Evolutionary conservation across 2,329 filamentous ascomycete species (phyloP).

Genomic region (Lojkania enalia): DNA sequence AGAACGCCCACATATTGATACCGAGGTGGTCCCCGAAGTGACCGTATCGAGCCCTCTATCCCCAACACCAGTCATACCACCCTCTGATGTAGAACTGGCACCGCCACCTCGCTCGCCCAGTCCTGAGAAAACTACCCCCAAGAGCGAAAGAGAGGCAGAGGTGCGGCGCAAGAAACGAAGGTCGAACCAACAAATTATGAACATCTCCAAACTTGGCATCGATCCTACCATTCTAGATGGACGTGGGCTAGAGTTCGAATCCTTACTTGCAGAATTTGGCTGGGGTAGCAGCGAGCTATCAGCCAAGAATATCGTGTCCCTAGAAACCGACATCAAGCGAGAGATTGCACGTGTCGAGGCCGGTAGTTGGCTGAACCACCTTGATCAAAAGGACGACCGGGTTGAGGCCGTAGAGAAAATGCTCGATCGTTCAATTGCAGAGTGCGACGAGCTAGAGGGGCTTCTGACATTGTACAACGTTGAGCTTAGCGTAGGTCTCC

Average conservation of each 20-base stretch:
- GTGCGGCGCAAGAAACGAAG: constrained; percentile 63
- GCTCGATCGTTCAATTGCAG: constrained; percentile 85
- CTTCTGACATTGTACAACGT: constrained; percentile 92
- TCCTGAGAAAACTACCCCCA: constrained; percentile 29
- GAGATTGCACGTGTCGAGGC: constrained; percentile 90
- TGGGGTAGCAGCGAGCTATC: constrained; percentile 82
- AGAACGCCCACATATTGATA: constrained; percentile 34
- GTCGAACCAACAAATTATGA: constrained; percentile 75
- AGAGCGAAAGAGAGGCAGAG: constrained; percentile 43
- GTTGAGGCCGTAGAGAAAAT: constrained; percentile 83
- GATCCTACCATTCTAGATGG: constrained; percentile 76
- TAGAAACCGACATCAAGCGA: constrained; percentile 81
- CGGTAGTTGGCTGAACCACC: constrained; percentile 84
- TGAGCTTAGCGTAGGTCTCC: constrained; percentile 75
- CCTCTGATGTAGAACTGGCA: constrained; percentile 27
- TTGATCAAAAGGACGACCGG: constrained; percentile 84
- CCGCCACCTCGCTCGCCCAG: constrained; percentile 44
- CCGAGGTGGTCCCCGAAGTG: constrained; percentile 38
- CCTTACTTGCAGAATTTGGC: constrained; percentile 81
- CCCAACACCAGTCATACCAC: constrained; percentile 19
- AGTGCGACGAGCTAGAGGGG: constrained; percentile 96
- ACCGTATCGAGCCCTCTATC: constrained; percentile 40
- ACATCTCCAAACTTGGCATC: constrained; percentile 75
- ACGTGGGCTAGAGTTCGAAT: constrained; percentile 77
- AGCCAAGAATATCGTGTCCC: constrained; percentile 73